phyloP scores from a whole-genome alignment of 164 flowering plant species.

The Umbilicus rupestris region DNA sequence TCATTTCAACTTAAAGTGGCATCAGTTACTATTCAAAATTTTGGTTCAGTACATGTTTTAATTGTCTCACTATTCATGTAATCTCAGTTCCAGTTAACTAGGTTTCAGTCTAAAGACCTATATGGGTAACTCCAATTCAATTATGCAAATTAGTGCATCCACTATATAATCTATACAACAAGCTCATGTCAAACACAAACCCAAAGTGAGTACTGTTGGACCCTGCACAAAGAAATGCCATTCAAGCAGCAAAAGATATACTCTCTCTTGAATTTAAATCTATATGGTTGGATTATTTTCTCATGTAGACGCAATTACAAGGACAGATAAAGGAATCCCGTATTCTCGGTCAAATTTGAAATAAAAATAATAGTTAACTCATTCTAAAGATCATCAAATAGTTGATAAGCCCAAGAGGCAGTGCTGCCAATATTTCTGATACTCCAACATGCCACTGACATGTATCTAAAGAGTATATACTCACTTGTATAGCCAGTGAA shows the following conservation, averaged over 20 bases:
- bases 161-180: background rate
- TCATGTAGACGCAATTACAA: background rate
- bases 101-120: background rate
- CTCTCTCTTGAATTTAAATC: background rate
- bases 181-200: background rate
- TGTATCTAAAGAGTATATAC: conserved; percentile 9
- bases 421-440: background rate
- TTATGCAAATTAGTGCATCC: background rate
- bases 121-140: background rate
- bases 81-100: background rate
- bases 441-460: background rate
- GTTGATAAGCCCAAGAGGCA: background rate
- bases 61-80: no score
- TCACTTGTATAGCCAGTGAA: conserved; percentile 88
- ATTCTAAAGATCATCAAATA: background rate
- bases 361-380: background rate
- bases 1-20: no score
- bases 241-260: background rate
- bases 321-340: background rate
- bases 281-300: background rate
- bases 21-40: no score
- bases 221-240: background rate
- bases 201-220: background rate
- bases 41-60: no score
- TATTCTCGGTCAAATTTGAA: background rate